Evolutionary conservation across 2,329 filamentous ascomycete species (phyloP).

Genomic region (Cercospora beticola): DNA sequence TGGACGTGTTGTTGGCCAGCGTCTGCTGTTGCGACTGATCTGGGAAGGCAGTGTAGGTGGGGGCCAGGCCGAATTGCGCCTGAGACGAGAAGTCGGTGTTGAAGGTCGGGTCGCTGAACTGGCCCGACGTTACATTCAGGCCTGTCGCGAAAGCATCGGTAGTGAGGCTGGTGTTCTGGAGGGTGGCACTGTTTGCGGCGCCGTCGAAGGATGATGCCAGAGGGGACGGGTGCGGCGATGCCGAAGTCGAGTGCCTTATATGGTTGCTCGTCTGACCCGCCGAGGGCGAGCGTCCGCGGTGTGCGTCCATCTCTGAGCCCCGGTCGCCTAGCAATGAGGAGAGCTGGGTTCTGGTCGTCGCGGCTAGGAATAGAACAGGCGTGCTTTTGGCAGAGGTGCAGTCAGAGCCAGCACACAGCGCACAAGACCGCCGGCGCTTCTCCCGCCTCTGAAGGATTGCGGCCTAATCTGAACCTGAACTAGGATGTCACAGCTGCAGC

Average conservation of each 20-base stretch:
- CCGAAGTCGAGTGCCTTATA: conserved; percentile 34
- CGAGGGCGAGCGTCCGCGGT: conserved; percentile 33
- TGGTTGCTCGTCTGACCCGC: conserved; percentile 26
- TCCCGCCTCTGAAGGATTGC: conserved; percentile 11
- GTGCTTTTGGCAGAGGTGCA: conserved; percentile 9
- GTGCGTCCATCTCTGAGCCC: conserved; percentile 18
- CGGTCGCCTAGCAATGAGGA: conserved; percentile 5
- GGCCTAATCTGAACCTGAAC: conserved; percentile 5
- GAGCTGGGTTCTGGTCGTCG: background rate
- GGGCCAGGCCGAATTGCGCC: conserved; percentile 44
- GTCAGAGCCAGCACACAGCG: background rate
- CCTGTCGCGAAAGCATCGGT: conserved; percentile 19
- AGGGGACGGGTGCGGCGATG: conserved; percentile 32
- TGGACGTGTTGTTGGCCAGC: conserved; percentile 33
- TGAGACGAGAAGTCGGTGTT: conserved; percentile 49
- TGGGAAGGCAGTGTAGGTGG: conserved; percentile 35
- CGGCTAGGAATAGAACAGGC: conserved; percentile 20
- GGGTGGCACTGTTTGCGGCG: conserved; percentile 17
- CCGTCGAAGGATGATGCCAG: conserved; percentile 25
- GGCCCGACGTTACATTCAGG: conserved; percentile 31
- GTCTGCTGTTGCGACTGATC: conserved; percentile 37
- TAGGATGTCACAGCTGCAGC: conserved; percentile 1
- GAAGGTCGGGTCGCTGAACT: conserved; percentile 37
- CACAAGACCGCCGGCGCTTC: conserved; percentile 6
- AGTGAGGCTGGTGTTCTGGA: conserved; percentile 16